These are phyloP conservation scores for Taphrina deformans DNA, from an alignment of 1,139 yeast genomes.

Conservation along the genomic window DNA sequence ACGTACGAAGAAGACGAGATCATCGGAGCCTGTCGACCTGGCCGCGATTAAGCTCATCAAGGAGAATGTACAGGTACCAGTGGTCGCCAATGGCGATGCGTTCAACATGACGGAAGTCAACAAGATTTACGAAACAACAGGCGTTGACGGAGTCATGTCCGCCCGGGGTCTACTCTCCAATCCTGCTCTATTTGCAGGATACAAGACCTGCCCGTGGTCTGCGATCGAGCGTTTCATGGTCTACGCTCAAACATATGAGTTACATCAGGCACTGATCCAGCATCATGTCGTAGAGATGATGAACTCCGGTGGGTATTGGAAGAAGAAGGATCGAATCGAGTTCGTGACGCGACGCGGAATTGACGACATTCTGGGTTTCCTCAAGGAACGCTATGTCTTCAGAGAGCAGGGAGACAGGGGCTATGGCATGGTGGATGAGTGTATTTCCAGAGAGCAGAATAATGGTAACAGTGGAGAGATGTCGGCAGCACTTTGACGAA, in stretches of 20 bases:
- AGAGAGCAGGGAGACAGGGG: conserved; percentile 66
- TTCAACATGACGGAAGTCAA: conserved; percentile 64
- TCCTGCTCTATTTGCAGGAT: conserved; percentile 84
- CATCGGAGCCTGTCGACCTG: conserved; percentile 76
- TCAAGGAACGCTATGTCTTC: conserved; percentile 67
- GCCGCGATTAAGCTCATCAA: conserved; percentile 75
- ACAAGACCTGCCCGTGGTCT: conserved; percentile 76
- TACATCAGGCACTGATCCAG: conserved; percentile 79
- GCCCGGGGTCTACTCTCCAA: conserved; percentile 83
- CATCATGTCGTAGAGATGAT: conserved; percentile 90
- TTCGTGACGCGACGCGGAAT: conserved; percentile 63
- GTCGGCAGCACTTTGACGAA: background rate
- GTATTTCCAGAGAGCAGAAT: background rate
- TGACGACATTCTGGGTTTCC: conserved; percentile 74
- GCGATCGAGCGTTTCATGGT: conserved; percentile 84
- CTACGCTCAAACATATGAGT: conserved; percentile 71
- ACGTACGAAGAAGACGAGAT: conserved; percentile 77
- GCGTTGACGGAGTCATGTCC: conserved; percentile 87
- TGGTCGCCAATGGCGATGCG: conserved; percentile 95
- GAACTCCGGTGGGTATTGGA: conserved; percentile 49
- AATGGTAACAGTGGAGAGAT: background rate
- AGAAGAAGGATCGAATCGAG: conserved; percentile 57
- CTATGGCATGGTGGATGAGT: conserved; percentile 50
- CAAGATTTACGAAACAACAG: conserved; percentile 62
- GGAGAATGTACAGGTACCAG: conserved; percentile 66